Conservation (phyloP, 768 basidiomycete species). For the Tylopilus subfusipes region DNA sequence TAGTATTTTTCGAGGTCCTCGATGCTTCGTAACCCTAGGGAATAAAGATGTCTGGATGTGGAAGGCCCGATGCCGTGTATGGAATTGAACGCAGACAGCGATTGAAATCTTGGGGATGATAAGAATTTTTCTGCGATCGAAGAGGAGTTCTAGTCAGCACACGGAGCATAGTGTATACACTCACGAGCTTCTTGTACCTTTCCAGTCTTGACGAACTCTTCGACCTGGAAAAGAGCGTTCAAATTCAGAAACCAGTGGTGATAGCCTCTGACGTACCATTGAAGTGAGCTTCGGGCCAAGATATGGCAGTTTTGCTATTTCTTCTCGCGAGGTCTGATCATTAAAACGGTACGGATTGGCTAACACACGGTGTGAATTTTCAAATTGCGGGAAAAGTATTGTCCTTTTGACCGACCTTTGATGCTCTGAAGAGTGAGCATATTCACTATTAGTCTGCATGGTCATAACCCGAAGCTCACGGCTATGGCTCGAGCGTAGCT, state of each 20-base stretch:
- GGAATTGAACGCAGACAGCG: conserved; percentile 55
- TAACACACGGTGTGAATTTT: conserved; percentile 17
- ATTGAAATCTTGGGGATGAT: conserved; percentile 49
- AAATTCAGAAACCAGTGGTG: neutral
- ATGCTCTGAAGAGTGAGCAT: conserved; percentile 35
- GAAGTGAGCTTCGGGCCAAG: conserved; percentile 49
- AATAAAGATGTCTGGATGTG: conserved; percentile 65
- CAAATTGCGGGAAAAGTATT: neutral
- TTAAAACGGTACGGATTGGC: conserved; percentile 49
- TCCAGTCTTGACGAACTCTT: conserved; percentile 56
- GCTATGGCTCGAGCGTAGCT: conserved; percentile 71
- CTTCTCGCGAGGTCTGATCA: conserved; percentile 33
- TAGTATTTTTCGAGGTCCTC: conserved; percentile 69
- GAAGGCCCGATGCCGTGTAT: conserved; percentile 73
- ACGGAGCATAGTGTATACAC: conserved; percentile 13
- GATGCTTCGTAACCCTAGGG: conserved; percentile 61
- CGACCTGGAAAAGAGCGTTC: conserved; percentile 41
- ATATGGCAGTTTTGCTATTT: conserved; percentile 43
- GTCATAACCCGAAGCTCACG: conserved; percentile 38
- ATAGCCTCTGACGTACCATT: conserved; percentile 37
- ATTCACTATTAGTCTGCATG: neutral
- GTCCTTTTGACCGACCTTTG: conserved; percentile 39
- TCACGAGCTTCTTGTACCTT: conserved; percentile 56
- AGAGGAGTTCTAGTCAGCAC: neutral
- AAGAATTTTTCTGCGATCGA: conserved; percentile 43